Evolutionary conservation across 192 early-diverging fungal species (phyloP), one percentile per base, ranked within the genome.

Genomic region (Gaertneriomyces semiglobifer): DNA sequence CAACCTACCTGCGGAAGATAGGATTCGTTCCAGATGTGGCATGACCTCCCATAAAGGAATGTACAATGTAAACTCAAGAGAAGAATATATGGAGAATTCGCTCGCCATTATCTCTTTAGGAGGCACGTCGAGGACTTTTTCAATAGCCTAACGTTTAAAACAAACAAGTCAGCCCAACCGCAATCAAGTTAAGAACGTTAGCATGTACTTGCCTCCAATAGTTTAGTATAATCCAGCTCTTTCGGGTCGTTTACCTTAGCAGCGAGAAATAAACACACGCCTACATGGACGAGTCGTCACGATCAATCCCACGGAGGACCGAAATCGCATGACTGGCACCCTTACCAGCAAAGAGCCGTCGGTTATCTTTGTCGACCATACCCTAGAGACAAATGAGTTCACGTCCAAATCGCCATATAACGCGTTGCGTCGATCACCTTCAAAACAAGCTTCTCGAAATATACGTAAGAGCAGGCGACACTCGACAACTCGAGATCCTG

Each of bases 361-460:
- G 83, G 68, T 90, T 95, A 45, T 74, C 77, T 75, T 92, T 89
- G 55, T 65, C 78, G 2, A 90, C 90, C 46, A 82, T 74, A 16
- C 83, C 81, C 83, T 87, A 50, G 48, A 12, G 48, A 18, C 16
- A 18, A n/a, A 18, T n/a, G 16, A 12, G 48, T 18, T 50, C 48
- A 50, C 0, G 48, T 50, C 14, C 48, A 18, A 18, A 56, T 12
- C 1, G 57, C 60, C 19, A 38, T 33, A 33, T 33, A 1, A 33
- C 25, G 25, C 25, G 25, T 33, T 33, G 25, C 25, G 25, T 14
- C 8, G 39, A 38, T 41, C 53, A 83, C 89, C 77, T 91, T 93
- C 43, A 92, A 63, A 20, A 94, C 80, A 6, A 99, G 85, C 72
- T 96, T 99, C 72, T 99, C 96, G 77, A 99, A 92, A 72, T 94